Evolutionary conservation across 305 asterid species (phyloP).

Genomic region (Fraxinus sp.): DNA sequence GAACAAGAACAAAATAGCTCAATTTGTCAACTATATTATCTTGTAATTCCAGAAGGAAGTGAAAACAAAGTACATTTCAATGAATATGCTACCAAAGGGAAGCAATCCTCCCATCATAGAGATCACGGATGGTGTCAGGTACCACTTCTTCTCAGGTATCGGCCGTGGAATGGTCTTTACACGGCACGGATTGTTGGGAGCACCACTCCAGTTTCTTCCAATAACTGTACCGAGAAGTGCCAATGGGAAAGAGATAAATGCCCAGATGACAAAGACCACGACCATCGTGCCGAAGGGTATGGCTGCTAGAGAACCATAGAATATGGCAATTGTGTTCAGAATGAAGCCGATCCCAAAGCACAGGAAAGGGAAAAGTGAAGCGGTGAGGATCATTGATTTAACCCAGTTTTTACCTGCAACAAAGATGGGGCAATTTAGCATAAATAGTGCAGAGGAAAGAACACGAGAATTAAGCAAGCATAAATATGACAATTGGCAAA

Average conservation of each 20-base stretch:
- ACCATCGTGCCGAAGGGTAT: slow-evolving; percentile 64
- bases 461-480: neutral
- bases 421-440: neutral
- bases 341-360: slow-evolving; percentile 57
- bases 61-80: slow-evolving; percentile 62
- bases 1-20: too few species aligned
- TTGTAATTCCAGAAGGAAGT: slow-evolving; percentile 66
- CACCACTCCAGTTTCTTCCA: slow-evolving; percentile 61
- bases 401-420: slow-evolving; percentile 55
- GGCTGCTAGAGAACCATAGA: slow-evolving; percentile 60
- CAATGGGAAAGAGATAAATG: slow-evolving; percentile 51
- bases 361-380: slow-evolving; percentile 54
- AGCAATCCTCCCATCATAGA: slow-evolving; percentile 61
- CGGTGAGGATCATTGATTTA: slow-evolving; percentile 56
- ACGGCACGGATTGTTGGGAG: slow-evolving; percentile 59
- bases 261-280: slow-evolving; percentile 55
- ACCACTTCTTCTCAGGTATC: slow-evolving; percentile 59
- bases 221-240: slow-evolving; percentile 58
- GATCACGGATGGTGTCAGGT: slow-evolving; percentile 49
- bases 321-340: slow-evolving; percentile 56
- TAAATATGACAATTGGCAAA: neutral
- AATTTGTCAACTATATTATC: too few species aligned
- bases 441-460: neutral
- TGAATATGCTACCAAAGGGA: slow-evolving; percentile 59
- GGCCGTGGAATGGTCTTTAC: slow-evolving; percentile 64